Evolutionary conservation across 768 basidiomycete species (phyloP), one percentile per base, ranked within the genome.

Genomic region (Flagelloscypha sp.): DNA sequence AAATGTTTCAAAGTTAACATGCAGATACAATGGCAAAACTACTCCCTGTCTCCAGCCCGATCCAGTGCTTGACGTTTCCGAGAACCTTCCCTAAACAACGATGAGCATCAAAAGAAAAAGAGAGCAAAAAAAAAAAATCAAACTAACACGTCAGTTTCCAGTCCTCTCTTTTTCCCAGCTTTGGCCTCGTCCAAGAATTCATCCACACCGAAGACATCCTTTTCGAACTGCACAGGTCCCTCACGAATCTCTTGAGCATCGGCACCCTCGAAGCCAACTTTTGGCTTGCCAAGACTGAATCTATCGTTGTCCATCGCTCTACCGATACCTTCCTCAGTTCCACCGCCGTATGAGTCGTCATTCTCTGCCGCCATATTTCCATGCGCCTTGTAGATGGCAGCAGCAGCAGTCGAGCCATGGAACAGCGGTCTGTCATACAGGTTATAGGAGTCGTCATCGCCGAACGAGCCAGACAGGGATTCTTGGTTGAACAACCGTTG

Each of bases 341-440:
- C 93, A 38, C 86, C 92, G 33, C 89, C 90, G 54, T 86, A 94
- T 25, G 85, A 77, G 35, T 95, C 93, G 27, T 97, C 89, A 52
- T 86, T 85, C 20, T 80, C 86, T 44, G 85, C 80, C 5, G 69
- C 53, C 40, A 89, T 85, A 46, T 88, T 84, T 1, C 93, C 92
- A 18, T 82, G 72, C 4, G 94, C 88, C 58, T 93, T 94, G 71
- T 99, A 99, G 47, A 99, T 99, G n/a, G 95, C 95, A n/a, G 94
- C 90, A 0, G 88, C 92, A 12, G 94, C 94, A 4, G 84, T 80
- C 2, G 93, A 94, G 1, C 95, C 94, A 48, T 90, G 84, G 75
- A 99, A 99, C 33, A 99, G 66, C 3, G 94, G 92, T 33, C 78
- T 76, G 56, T 99, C 95, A 61, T 97, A 98, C 18, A 99, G 61